Percentiles rank a stretch among this genome's conserved stretches.
phyloP scores from a whole-genome alignment of 1,139 yeast species.

The Kurtzmaniella quercitrusa region DNA sequence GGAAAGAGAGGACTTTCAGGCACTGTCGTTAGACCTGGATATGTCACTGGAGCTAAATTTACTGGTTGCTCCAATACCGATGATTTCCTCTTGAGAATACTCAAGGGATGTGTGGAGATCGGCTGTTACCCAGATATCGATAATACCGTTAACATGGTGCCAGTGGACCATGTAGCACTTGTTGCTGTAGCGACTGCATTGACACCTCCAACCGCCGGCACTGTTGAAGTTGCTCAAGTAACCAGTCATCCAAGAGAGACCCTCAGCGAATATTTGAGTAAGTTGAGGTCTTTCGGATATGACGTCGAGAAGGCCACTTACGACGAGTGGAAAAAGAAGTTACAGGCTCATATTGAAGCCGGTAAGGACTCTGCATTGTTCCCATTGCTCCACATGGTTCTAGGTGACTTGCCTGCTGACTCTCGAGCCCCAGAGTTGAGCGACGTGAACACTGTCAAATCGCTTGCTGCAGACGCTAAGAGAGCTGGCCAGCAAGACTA shows the following conservation, averaged over 20 bases:
- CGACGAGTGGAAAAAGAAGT: constrained; percentile 68
- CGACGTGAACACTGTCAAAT: constrained; percentile 67
- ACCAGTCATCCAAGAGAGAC: constrained; percentile 92
- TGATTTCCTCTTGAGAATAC: constrained; percentile 88
- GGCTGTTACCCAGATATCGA: constrained; percentile 81
- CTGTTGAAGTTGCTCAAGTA: constrained; percentile 82
- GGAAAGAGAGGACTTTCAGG: constrained; percentile 86
- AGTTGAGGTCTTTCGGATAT: constrained; percentile 71
- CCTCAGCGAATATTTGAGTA: constrained; percentile 68
- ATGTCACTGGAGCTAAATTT: constrained; percentile 79
- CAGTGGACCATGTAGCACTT: constrained; percentile 96
- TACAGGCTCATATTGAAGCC: constrained; percentile 72
- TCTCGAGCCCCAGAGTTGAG: constrained; percentile 95
- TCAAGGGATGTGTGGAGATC: constrained; percentile 89
- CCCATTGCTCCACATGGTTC: constrained; percentile 90
- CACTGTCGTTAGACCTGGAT: constrained; percentile 91
- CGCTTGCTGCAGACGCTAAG: constrained; percentile 55
- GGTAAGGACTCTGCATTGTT: constrained; percentile 80
- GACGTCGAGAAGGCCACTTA: constrained; percentile 59
- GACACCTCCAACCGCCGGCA: constrained; percentile 55
- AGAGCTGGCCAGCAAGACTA: constrained; percentile 61
- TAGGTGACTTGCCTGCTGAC: constrained; percentile 84
- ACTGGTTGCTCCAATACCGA: constrained; percentile 94
- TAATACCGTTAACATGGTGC: constrained; percentile 92
- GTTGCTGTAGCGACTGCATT: constrained; percentile 82